These are phyloP conservation scores for Eutrema japonicum DNA, from an alignment of 345 rosid species.

Conservation along the genomic window DNA sequence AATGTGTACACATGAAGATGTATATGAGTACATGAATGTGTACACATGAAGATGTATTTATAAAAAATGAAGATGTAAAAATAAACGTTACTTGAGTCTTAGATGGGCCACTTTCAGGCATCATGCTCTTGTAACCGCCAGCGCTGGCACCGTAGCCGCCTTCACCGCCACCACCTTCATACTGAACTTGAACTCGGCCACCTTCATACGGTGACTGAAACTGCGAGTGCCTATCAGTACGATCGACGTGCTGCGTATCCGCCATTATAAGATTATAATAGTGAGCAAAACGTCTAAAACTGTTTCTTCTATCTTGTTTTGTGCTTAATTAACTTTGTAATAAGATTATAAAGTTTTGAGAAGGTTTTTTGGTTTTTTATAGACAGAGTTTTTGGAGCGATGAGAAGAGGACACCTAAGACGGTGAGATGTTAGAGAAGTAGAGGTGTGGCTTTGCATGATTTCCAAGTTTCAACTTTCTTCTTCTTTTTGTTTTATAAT, in stretches of 20 bases:
- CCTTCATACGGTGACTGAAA: constrained; percentile 43
- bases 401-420: constrained; percentile 43
- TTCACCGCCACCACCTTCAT: constrained; percentile 29
- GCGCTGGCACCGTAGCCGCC: constrained; percentile 6
- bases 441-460: constrained; percentile 50
- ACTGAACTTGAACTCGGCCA: constrained; percentile 28
- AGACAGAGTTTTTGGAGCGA: constrained; percentile 30
- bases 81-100: constrained; percentile 36
- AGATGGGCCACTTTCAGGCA: constrained; percentile 43
- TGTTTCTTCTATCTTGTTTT: neutral
- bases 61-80: neutral
- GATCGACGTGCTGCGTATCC: constrained; percentile 41
- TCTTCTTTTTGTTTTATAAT: constrained; percentile 11
- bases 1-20: neutral
- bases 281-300: neutral
- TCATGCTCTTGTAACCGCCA: constrained; percentile 37
- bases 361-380: constrained; percentile 18
- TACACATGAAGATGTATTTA: neutral
- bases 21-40: neutral
- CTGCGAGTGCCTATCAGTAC: constrained; percentile 42
- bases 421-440: constrained; percentile 42
- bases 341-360: constrained; percentile 11
- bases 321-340: neutral
- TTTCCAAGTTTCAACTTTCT: constrained; percentile 43
- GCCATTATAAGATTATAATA: constrained; percentile 26